Evolutionary conservation across 2,329 filamentous ascomycete genomes (phyloP).

Genomic region (Ophiosphaerella korrae): DNA sequence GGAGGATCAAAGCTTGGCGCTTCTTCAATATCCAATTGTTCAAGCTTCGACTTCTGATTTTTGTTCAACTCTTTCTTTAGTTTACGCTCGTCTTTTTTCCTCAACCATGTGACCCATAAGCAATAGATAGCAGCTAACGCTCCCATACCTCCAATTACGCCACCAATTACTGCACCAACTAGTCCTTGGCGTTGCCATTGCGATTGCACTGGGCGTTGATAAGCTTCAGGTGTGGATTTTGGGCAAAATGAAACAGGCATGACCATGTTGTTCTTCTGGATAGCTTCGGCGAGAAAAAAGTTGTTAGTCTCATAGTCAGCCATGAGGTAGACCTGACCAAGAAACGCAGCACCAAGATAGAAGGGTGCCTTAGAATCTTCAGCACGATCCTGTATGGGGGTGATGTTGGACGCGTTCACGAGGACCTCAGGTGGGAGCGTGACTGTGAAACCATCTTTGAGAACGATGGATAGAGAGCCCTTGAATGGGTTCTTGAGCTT

Average conservation of each 20-base stretch:
- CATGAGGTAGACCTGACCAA: slow-evolving; percentile 52
- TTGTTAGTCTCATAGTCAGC: slow-evolving; percentile 47
- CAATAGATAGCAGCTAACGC: slow-evolving; percentile 34
- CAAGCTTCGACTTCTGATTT: slow-evolving; percentile 34
- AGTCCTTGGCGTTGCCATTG: slow-evolving; percentile 42
- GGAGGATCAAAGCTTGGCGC: slow-evolving; percentile 40
- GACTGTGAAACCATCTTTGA: slow-evolving; percentile 48
- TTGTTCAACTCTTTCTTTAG: slow-evolving; percentile 34
- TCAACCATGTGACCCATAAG: slow-evolving; percentile 34
- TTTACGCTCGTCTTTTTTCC: slow-evolving; percentile 34
- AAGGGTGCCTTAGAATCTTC: slow-evolving; percentile 37
- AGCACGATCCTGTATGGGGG: slow-evolving; percentile 40
- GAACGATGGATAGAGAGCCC: slow-evolving; percentile 48
- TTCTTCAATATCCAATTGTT: slow-evolving; percentile 42
- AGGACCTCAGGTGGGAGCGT: slow-evolving; percentile 48
- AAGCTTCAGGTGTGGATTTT: slow-evolving; percentile 41
- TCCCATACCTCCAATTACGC: slow-evolving; percentile 43
- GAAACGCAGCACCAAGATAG: slow-evolving; percentile 49
- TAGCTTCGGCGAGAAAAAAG: slow-evolving; percentile 50
- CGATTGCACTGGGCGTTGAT: slow-evolving; percentile 33
- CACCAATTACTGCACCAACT: slow-evolving; percentile 47
- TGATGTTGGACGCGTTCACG: slow-evolving; percentile 46
- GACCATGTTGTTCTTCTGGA: slow-evolving; percentile 48
- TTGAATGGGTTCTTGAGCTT: slow-evolving; percentile 45
- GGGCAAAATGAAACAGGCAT: slow-evolving; percentile 51